Evolutionary conservation across 2,329 filamentous ascomycete genomes (phyloP), one percentile per base, ranked within the genome.

Genomic region (Colletotrichum plurivorum): DNA sequence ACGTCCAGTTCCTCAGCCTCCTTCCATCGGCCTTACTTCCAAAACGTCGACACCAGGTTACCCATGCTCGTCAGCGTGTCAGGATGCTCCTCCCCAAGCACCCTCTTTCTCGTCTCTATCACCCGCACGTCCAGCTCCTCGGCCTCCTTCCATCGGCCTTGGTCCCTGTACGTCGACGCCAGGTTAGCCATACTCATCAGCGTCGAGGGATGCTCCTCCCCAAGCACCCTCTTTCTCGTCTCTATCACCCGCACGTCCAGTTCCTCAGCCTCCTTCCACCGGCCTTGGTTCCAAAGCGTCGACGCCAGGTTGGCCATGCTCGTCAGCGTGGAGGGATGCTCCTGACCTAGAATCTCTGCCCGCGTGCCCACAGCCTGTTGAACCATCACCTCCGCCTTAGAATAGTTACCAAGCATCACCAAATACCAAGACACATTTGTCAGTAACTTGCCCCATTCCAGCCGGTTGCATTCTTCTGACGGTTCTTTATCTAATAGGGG

Each of bases 1-100:
- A n/a, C n/a, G n/a, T n/a, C n/a, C 16, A 72, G 63, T 62, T 36
- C 46, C 59, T 72, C 71, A 2, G 70, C 67, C 56, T 71, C 71
- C 18, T 70, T 31, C 61, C 56, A 71, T 43, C 63, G 67, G 22
- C 67, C 61, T 55, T 67, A 58, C 51, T 62, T 45, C 13, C 51
- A 22, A 46, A 51, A 72, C 12, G 57, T 71, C 22, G 13, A 52
- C 48, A 64, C 67, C 25, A 72, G 56, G 54, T 60, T 62, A 36
- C 22, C 43, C 69, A 69, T 71, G 36, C 66, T 65, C n/a, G 27
- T 62, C 36, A 71, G 57, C 15, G 62, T 71, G 39, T 51, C 18
- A 9, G 27, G 55, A 48, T 66, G 48, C 2, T 66, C 25, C 1
- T 25, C 39, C 3, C 55, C 18, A 39, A 66, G 63, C 55, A 27